Conservation (phyloP, 441 rosid species). For the Euphorbia schlechtendalii region DNA sequence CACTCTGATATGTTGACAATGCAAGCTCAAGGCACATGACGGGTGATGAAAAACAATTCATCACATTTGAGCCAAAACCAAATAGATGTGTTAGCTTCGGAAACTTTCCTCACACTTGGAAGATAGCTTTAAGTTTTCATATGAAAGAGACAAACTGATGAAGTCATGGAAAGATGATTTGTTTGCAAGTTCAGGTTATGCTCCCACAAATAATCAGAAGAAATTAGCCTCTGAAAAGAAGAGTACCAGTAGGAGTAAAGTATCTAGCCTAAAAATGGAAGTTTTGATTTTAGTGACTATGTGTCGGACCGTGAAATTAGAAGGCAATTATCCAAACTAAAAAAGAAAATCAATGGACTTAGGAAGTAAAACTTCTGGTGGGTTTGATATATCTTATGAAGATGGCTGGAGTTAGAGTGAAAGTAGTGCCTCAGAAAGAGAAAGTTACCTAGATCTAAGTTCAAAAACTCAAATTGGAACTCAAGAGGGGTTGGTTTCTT, state of each 20-base stretch:
- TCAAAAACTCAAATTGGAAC: slow-evolving; percentile 53
- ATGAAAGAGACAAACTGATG: slow-evolving; percentile 74
- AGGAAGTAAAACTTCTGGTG: slow-evolving; percentile 94
- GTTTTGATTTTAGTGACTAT: too few species aligned
- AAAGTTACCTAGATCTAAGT: slow-evolving; percentile 72
- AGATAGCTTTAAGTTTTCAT: slow-evolving; percentile 67
- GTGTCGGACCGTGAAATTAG: slow-evolving; percentile 91
- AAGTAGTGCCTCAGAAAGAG: slow-evolving; percentile 75
- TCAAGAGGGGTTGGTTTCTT: slow-evolving; percentile 56
- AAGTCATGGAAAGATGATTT: slow-evolving; percentile 82
- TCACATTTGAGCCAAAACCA: too few species aligned
- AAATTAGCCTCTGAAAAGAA: slow-evolving; percentile 57
- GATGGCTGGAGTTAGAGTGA: slow-evolving; percentile 57
- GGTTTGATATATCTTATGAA: slow-evolving; percentile 55
- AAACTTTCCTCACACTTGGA: slow-evolving; percentile 90
- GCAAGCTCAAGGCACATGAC: too few species aligned
- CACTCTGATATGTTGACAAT: too few species aligned
- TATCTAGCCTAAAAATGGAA: too few species aligned
- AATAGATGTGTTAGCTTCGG: too few species aligned
- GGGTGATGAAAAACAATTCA: too few species aligned
- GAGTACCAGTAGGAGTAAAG: too few species aligned
- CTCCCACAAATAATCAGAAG: slow-evolving; percentile 60
- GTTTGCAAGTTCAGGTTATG: slow-evolving; percentile 35
- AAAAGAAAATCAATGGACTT: slow-evolving; percentile 75
- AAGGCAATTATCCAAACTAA: slow-evolving; percentile 80